Base-by-base conservation (phyloP, 495 filamentous ascomycete genomes). In the Trichodelitschia bisporula region DNA sequence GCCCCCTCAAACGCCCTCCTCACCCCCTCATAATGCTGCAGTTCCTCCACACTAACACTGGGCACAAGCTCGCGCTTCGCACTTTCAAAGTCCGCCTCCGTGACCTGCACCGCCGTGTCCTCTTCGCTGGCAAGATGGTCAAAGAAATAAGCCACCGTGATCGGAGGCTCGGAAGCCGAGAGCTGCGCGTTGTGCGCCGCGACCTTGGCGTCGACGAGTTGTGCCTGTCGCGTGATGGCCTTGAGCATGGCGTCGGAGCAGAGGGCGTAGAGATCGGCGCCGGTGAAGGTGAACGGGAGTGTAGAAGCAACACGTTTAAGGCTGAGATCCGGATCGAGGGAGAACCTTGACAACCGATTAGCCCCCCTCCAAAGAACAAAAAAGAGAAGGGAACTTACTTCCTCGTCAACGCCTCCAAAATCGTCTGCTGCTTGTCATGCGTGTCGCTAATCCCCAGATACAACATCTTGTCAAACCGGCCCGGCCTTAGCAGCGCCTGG, bases 201-300 rank as follows among this genome's bases (percentile, higher is more conserved):
- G 43, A 97, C 74, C 54, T 91, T 91, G 19, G 66, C 55, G 44
- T 97, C 86, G 10, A 92, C 82, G 1, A 67, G 58, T 1, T 65
- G 61, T 0, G 89, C 80, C 46, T 90, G 80, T 3, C 86, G 68
- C 0, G 84, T 95, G 34, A 95, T 82, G 3, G 89, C 86, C 49
- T 95, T 97, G 30, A 97, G 70, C 89, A 97, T 95, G 20, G 86
- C 77, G 51, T 97, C 86, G 10, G 80, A 91, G 54, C 83, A 91
- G 24, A 97, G 60, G 1, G 86, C 86, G 47, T 97, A 97, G 39
- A 97, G 64, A 50, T 97, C 86, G 26, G 86, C 86, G 41, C 86
- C 86, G 0, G 86, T 95, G 49, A 92, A 97, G 3, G 86, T 97
- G 50, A 93, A 79, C 16, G 89, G 89, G 9, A 97, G 61, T 3